These are phyloP conservation scores for Gracilariopsis chorda DNA, from an alignment of 23 red algal genomes.

Conservation along the genomic window DNA sequence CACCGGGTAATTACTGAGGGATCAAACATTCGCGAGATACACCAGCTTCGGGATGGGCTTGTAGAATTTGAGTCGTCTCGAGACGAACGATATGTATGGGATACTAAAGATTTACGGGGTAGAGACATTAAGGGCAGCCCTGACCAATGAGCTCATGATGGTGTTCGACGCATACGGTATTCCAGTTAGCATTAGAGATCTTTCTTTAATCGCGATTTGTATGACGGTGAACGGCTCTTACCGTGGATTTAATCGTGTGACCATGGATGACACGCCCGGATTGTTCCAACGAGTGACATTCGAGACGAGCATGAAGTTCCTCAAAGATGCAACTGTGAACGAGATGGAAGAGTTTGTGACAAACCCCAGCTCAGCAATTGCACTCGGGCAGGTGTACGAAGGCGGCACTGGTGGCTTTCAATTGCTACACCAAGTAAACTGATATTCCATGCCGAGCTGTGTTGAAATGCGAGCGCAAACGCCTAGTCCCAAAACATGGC, in stretches of 20 bases:
- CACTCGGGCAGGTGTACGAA: conserved; percentile 32
- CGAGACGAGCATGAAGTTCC: conserved; percentile 92
- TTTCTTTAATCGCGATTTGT: conserved; percentile 87
- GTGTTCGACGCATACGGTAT: conserved; percentile 97
- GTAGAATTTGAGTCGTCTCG: conserved; percentile 65
- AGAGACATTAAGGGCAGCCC: conserved; percentile 70
- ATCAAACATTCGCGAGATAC: conserved; percentile 74
- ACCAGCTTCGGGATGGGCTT: conserved; percentile 37
- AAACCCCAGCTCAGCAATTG: conserved; percentile 71
- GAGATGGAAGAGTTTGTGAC: conserved; percentile 53
- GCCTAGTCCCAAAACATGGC: conserved; percentile 60
- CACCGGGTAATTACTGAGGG: conserved; percentile 66
- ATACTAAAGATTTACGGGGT: conserved; percentile 86
- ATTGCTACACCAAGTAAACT: conserved; percentile 55
- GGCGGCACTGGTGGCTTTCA: conserved; percentile 74
- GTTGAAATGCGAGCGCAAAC: too few species aligned
- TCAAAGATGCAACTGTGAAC: conserved; percentile 66
- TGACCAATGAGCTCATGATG: conserved; percentile 71
- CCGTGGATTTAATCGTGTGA: conserved; percentile 74
- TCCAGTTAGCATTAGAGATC: conserved; percentile 89
- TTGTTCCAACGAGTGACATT: conserved; percentile 84
- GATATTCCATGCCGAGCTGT: too few species aligned
- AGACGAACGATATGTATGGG: conserved; percentile 90
- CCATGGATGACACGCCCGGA: conserved; percentile 72
- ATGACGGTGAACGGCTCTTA: conserved; percentile 72